Base-by-base conservation (phyloP, 2,329 filamentous ascomycete genomes). In the Exophiala mesophila region DNA sequence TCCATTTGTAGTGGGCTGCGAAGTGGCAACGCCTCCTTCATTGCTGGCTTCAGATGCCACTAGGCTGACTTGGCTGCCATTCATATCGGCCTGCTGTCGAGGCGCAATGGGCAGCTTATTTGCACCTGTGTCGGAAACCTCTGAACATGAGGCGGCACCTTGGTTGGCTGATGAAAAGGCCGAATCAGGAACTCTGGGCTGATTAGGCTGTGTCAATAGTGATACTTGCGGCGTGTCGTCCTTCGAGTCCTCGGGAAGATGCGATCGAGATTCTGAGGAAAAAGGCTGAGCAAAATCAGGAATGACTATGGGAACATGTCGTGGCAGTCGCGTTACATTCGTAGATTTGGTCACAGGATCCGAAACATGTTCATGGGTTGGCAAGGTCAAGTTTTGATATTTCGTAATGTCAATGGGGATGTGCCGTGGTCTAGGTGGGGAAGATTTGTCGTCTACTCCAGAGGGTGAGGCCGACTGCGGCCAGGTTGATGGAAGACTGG, bases 241-340 rank as follows among this genome's bases (percentile, higher is more conserved):
- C n/a, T n/a, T n/a, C n/a, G n/a, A n/a, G n/a, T n/a, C n/a, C n/a
- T n/a, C n/a, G n/a, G n/a, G n/a, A n/a, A n/a, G n/a, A n/a, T n/a
- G n/a, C 29, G 54, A 42, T 18, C 44, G 48, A 19, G 45, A 38
- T 31, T 50, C 46, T 19, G 41, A 36, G n/a, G 47, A 44, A 20
- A 54, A 48, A 10, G 57, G 57, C 28, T 58, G 52, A 35, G 56
- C 56, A 47, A 57, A 59, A 21, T 53, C 51, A 13, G 57, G 57
- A 29, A 59, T 60, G 35, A 58, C 42, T 41, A 60, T 60, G 12
- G 55, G 57, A 38, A 57, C 57, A 52, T 60, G 48, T 35, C 57
- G 50, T 47, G 53, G 53, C 46, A 51, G 39, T 42, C 45, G 40
- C 46, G 43, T 39, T 35, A 40, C 43, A 24, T 19, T 46, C 10